A percentile compares a stretch with the other conserved stretches of the same genome.
These are phyloP conservation scores for Venturia carpophila DNA, from an alignment of 2,329 filamentous ascomycete species.

Conservation along the genomic window DNA sequence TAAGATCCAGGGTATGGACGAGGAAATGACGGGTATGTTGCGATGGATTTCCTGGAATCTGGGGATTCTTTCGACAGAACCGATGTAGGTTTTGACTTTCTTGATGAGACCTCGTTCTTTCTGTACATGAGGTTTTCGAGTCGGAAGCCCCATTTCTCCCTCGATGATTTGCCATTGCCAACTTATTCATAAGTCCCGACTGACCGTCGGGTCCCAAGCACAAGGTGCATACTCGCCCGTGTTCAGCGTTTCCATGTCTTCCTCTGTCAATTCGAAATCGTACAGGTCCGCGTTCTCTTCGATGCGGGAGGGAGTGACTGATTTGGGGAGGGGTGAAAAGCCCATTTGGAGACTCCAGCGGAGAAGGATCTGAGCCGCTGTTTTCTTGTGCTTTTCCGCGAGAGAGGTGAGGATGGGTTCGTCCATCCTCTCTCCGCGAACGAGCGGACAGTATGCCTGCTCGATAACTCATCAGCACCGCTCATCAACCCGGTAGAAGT, in stretches of 20 bases:
- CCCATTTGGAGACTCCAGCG: slow-evolving; percentile 56
- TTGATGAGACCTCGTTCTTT: no score
- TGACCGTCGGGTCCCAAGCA: slow-evolving; percentile 50
- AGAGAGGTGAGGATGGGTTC: slow-evolving; percentile 47
- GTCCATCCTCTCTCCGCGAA: slow-evolving; percentile 40
- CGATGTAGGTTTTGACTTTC: no score
- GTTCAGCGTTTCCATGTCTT: slow-evolving; percentile 50
- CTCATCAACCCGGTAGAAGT: no score
- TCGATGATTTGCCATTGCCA: no score
- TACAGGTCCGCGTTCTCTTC: slow-evolving; percentile 53
- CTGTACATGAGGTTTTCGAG: no score
- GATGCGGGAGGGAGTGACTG: slow-evolving; percentile 52
- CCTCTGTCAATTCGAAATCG: slow-evolving; percentile 51
- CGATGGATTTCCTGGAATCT: no score
- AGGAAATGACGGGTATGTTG: no score
- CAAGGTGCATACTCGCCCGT: slow-evolving; percentile 50
- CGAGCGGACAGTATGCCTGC: slow-evolving; percentile 40
- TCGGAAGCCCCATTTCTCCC: no score
- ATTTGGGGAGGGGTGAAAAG: slow-evolving; percentile 56
- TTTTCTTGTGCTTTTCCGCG: slow-evolving; percentile 50
- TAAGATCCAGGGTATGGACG: no score
- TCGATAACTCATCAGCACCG: background rate
- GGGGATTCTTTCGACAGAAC: no score
- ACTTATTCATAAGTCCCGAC: slow-evolving; percentile 27
- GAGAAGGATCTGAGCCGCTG: slow-evolving; percentile 49